Conservation (phyloP, 2,329 filamentous ascomycete genomes). For the Fusarium palustre region DNA sequence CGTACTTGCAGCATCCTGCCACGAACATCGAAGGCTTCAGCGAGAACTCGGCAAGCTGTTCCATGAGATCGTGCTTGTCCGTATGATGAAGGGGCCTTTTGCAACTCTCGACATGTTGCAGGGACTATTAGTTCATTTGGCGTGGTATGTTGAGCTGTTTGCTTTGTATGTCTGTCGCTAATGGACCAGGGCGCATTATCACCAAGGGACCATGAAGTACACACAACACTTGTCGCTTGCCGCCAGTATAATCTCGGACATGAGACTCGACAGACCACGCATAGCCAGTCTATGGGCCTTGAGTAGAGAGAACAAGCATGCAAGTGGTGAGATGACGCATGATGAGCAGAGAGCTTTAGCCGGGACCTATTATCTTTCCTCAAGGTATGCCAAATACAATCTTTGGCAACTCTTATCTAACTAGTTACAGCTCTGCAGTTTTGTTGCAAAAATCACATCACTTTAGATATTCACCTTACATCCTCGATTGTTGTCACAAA, state of each 20-base stretch:
- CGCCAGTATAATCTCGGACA: slow-evolving; percentile 49
- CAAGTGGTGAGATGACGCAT: slow-evolving; percentile 31
- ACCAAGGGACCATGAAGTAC: slow-evolving; percentile 45
- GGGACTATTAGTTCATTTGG: slow-evolving; percentile 48
- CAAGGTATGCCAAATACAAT: slow-evolving; percentile 38
- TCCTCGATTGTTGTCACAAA: slow-evolving; percentile 44
- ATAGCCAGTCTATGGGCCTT: slow-evolving; percentile 48
- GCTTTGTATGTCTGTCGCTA: slow-evolving; percentile 1
- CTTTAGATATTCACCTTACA: slow-evolving; percentile 46
- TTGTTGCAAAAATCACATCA: slow-evolving; percentile 49
- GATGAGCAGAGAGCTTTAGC: slow-evolving; percentile 50
- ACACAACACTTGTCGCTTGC: slow-evolving; percentile 50
- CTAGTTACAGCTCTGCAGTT: slow-evolving; percentile 31
- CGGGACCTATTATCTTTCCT: slow-evolving; percentile 50
- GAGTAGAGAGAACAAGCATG: slow-evolving; percentile 37
- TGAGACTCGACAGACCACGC: slow-evolving; percentile 48
- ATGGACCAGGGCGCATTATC: slow-evolving; percentile 50
- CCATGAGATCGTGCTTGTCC: slow-evolving; percentile 44
- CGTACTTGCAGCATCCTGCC: slow-evolving; percentile 45
- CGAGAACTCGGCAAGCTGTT: slow-evolving; percentile 45
- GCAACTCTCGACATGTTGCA: slow-evolving; percentile 49
- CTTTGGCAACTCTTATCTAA: background rate
- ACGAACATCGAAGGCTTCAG: slow-evolving; percentile 42
- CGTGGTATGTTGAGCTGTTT: slow-evolving; percentile 42
- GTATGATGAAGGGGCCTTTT: slow-evolving; percentile 44